Base-by-base conservation (phyloP, 177 flowering plant genomes). In the Vitis hybrid region DNA sequence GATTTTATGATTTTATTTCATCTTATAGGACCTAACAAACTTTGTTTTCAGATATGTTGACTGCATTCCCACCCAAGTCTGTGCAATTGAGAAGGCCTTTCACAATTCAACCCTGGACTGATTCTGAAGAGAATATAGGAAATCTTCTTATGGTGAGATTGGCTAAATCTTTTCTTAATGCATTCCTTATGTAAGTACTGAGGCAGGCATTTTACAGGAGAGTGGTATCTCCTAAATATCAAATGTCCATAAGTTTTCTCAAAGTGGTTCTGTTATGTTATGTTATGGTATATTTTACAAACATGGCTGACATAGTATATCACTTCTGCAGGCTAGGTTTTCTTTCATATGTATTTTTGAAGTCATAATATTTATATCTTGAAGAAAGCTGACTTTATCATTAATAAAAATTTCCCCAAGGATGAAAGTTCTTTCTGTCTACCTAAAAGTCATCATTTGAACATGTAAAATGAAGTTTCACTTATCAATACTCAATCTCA, bases 81-180 rank as follows among this genome's bases (percentile, higher is more conserved):
- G 86, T 92, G 72, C 70, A 64, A 66, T 68, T 89, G 75, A 92
- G 86, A 72, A 87, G 69, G 80, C 98, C 97, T 60, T 84, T 92
- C 73, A 68, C 82, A 15, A 54, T 86, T 62, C 79, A 82, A 64
- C 98, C 98, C 0, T 94, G 97, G 98, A 71, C 19, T 17, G 86
- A 79, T 74, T 94, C 97, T 34, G 97, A 94, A 60, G 94, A 88
- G 57, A 87, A 86, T 51, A 63, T 91, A 19, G 97, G 90, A 32
- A 89, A 86, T 75, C 95, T 94, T 83, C 85, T 94, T 12, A 94
- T 94, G 98, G 98, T 94, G 71, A 75, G 83, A 54, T 70, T 57
- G 8, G 5, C 15, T 34, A 13, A 19, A 60, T 48, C 1, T 40
- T 60, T 32, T 69, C 6, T 26, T 52, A 55, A 18, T 19, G 21